Conservation (phyloP, 2,329 filamentous ascomycete species). For the Sclerotinia borealis region DNA sequence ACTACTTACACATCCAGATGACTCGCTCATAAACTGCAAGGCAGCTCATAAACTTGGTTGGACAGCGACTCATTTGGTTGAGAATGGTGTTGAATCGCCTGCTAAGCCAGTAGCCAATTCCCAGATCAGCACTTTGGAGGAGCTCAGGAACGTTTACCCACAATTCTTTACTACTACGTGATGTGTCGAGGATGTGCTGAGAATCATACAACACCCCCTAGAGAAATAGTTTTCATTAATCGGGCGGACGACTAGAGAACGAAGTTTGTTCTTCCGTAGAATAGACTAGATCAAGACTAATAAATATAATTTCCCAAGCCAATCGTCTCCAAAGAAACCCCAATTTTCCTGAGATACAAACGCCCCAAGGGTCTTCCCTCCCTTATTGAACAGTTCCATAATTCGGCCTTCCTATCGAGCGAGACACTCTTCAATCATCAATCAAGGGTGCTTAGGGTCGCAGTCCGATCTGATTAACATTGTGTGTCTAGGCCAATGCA, state of each 20-base stretch:
- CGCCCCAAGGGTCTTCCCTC: neutral
- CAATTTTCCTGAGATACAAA: neutral
- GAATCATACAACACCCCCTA: neutral
- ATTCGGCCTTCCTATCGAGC: constrained; percentile 23
- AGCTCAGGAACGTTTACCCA: constrained; percentile 71
- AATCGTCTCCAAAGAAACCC: neutral
- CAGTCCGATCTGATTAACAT: constrained; percentile 54
- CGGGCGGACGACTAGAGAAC: neutral
- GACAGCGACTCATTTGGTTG: constrained; percentile 80
- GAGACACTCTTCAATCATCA: constrained; percentile 81
- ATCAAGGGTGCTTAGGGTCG: constrained; percentile 92
- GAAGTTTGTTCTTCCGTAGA: neutral
- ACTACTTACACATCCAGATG: constrained; percentile 50
- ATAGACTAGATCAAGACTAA: neutral
- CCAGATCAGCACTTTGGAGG: constrained; percentile 68
- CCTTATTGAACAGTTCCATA: neutral
- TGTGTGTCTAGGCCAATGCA: neutral
- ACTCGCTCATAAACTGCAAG: constrained; percentile 76
- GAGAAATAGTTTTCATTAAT: neutral
- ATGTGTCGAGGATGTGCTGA: neutral
- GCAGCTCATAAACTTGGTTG: constrained; percentile 76
- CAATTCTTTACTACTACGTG: constrained; percentile 70
- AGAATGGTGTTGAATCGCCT: constrained; percentile 63
- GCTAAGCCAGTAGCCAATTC: constrained; percentile 60
- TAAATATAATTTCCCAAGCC: neutral